These are phyloP conservation scores for Hymenoscyphus scutula DNA, from an alignment of 2,329 filamentous ascomycete species.

Conservation along the genomic window DNA sequence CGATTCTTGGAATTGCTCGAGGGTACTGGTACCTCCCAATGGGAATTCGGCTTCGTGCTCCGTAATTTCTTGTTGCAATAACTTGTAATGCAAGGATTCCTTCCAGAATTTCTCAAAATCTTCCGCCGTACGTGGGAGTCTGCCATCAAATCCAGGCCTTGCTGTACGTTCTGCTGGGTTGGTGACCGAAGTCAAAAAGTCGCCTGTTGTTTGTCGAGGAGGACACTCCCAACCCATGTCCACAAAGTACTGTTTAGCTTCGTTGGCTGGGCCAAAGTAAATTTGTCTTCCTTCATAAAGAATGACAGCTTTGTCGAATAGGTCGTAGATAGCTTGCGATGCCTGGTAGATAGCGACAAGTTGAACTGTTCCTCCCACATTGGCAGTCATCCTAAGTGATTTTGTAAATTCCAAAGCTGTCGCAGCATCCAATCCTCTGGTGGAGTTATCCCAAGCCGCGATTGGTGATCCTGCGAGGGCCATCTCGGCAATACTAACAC, in stretches of 20 bases:
- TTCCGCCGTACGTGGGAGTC: constrained; percentile 53
- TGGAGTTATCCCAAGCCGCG: constrained; percentile 41
- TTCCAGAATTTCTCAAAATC: constrained; percentile 55
- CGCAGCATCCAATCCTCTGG: constrained; percentile 69
- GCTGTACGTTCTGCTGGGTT: constrained; percentile 58
- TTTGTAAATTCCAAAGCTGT: constrained; percentile 73
- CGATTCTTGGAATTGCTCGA: constrained; percentile 41
- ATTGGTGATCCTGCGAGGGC: constrained; percentile 53
- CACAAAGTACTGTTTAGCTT: constrained; percentile 68
- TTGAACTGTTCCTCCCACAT: constrained; percentile 61
- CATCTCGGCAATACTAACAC: constrained; percentile 79
- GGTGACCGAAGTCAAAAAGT: constrained; percentile 77
- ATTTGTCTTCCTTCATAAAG: constrained; percentile 69
- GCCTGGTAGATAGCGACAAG: constrained; percentile 73
- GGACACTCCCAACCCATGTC: constrained; percentile 68
- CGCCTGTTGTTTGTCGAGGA: constrained; percentile 53
- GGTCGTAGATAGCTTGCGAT: constrained; percentile 65
- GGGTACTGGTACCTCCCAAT: constrained; percentile 33
- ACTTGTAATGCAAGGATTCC: constrained; percentile 44
- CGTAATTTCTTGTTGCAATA: constrained; percentile 46
- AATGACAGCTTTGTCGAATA: constrained; percentile 68
- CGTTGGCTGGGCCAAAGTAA: constrained; percentile 65
- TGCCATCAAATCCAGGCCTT: constrained; percentile 54
- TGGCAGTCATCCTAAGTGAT: constrained; percentile 61
- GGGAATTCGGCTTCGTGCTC: constrained; percentile 49